Evolutionary conservation across 2,329 filamentous ascomycete species (phyloP), one percentile per base, ranked within the genome.

Genomic region (Penicillium sp.): DNA sequence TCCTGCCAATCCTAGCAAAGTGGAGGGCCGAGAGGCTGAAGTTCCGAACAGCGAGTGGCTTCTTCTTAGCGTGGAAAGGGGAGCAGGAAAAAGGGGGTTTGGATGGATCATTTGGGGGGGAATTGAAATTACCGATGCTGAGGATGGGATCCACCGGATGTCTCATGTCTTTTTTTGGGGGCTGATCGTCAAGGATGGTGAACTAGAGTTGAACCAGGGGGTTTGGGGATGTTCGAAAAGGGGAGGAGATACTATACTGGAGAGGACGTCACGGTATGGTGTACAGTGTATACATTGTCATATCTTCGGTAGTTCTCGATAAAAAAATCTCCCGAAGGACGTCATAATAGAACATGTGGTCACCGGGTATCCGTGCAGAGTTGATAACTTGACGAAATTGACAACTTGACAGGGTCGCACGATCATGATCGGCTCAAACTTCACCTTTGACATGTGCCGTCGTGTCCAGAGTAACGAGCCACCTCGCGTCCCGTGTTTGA

Each of bases 61-160:
- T 41, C 35, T 57, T 22, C 56, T 43, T 63, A 67, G 62, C 55
- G 60, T 37, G 49, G 52, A 58, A 43, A 60, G 62, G 63, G 64
- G 52, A 59, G 63, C 60, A 52, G 35, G 19, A 49, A 55, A 22
- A 24, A 31, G 22, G 22, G 19, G 33, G 41, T 22, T 6, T 14
- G 11, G 33, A 50, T 50, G 56, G 36, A 57, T 37, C 33, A 61
- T 33, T 5, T 5, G 18, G 51, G 59, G 54, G 54, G 58, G 24
- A 36, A 43, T 50, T 54, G 64, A 65, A 67, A 67, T 65, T 65
- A 64, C 60, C 62, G 59, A 60, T 46, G 50, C 49, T 19, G 27
- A 49, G 40, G 43, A 31, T 40, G 35, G 62, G 46, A 41, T 54
- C 62, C 60, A 61, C 54, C 18, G 14, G 24, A 52, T 52, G 37